Conservation (phyloP, 2,329 filamentous ascomycete species). For the Byssoonygena ceratinophila region DNA sequence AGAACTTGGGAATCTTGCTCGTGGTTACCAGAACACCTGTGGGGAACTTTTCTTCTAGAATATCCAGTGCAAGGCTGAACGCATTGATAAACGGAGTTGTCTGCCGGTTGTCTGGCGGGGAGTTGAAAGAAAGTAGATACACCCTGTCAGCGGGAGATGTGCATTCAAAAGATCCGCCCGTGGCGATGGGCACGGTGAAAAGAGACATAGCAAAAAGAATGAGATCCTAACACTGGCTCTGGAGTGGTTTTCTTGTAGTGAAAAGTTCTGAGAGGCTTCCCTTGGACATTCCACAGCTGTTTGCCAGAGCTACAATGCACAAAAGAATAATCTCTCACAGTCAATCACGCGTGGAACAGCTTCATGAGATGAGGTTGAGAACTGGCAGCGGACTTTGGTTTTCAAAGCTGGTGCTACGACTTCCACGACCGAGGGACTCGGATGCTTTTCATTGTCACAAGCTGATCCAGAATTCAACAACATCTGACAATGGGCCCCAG, state of each 20-base stretch:
- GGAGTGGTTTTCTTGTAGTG: no score
- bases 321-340: no score
- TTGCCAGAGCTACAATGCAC: no score
- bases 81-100: constrained; percentile 57
- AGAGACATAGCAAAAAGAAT: constrained; percentile 6
- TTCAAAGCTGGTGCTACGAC: neutral
- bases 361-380: no score
- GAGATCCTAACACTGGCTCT: neutral
- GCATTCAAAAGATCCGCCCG: constrained; percentile 13
- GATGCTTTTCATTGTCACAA: neutral
- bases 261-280: no score
- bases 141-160: constrained; percentile 11
- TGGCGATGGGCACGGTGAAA: constrained; percentile 11
- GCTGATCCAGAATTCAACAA: neutral
- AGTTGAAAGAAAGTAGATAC: constrained; percentile 63
- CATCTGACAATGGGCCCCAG: no score
- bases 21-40: constrained; percentile 71
- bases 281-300: no score
- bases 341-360: no score
- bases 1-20: constrained; percentile 66
- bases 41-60: constrained; percentile 56
- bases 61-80: constrained; percentile 60
- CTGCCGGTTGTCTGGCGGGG: constrained; percentile 66
- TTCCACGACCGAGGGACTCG: no score
- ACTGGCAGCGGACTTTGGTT: no score